Conservation (phyloP, 176 grass and related monocot genomes). For the Ensete glaucum region DNA sequence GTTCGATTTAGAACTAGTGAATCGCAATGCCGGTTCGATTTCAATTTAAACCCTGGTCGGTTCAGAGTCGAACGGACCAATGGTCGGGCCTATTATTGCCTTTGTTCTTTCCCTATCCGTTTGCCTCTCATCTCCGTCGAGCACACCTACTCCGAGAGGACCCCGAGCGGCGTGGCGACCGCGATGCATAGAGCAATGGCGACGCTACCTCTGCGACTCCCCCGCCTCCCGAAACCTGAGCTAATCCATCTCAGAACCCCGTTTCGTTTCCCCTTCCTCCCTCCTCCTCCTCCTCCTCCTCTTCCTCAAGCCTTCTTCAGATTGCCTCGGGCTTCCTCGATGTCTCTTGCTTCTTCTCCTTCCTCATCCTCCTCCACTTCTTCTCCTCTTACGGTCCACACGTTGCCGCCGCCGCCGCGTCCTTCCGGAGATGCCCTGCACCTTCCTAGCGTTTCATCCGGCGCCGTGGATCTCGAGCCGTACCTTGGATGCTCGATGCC, state of each 20-base stretch:
- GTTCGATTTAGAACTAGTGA: too few relatives aligned
- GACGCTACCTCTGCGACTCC: constrained; percentile 17
- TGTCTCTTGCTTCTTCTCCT: not conserved
- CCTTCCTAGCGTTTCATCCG: constrained; percentile 1
- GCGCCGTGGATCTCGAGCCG: constrained; percentile 22
- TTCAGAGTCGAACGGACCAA: too few relatives aligned
- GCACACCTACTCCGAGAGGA: not conserved
- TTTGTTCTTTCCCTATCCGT: too few relatives aligned
- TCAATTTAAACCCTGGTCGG: too few relatives aligned
- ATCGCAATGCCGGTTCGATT: too few relatives aligned
- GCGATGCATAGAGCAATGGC: constrained; percentile 25
- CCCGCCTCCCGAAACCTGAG: constrained; percentile 20
- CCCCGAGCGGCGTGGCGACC: too few relatives aligned
- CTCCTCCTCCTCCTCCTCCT: not conserved
- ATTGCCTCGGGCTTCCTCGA: not conserved
- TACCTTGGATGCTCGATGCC: constrained; percentile 42
- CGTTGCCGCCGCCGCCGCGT: not conserved
- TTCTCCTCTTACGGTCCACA: not conserved
- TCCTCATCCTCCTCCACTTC: not conserved
- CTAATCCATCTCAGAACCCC: not conserved
- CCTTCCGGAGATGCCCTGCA: not conserved
- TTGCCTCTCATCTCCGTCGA: not conserved
- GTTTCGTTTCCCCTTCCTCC: not conserved
- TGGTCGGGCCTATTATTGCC: too few relatives aligned
- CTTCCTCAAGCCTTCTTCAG: constrained; percentile 4